phyloP scores from a whole-genome alignment of 805 yeast species.

The Ogataea pini region DNA sequence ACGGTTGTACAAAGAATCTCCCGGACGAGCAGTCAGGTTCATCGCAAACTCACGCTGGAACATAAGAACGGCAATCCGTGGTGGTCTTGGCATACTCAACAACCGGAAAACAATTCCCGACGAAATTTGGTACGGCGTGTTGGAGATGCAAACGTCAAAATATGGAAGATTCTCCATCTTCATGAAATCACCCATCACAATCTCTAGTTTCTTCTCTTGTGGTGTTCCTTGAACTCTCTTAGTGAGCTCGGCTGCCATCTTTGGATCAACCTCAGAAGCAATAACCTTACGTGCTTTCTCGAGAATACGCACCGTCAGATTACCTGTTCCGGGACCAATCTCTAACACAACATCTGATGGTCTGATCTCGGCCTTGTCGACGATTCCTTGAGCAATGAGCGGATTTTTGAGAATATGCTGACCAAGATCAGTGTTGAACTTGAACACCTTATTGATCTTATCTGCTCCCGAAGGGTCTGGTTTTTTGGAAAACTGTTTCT shows the following conservation, averaged over 20 bases:
- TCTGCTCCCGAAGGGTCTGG: constrained; percentile 62
- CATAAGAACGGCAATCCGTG: constrained; percentile 93
- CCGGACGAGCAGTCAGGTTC: constrained; percentile 91
- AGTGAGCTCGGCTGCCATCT: constrained; percentile 98
- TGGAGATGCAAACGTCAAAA: constrained; percentile 93
- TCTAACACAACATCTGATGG: constrained; percentile 93
- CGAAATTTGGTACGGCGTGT: constrained; percentile 96
- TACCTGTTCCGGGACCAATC: constrained; percentile 99
- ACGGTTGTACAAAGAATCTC: constrained; percentile 91
- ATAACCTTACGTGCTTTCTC: constrained; percentile 93
- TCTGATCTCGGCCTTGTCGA: constrained; percentile 89
- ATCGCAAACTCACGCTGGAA: constrained; percentile 97
- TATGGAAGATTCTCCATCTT: constrained; percentile 86
- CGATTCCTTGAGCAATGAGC: constrained; percentile 95
- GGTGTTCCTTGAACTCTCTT: constrained; percentile 98
- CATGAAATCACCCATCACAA: constrained; percentile 92
- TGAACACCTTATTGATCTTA: constrained; percentile 81
- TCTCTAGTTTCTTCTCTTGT: constrained; percentile 85
- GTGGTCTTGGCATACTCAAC: constrained; percentile 88
- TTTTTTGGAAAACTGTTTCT: constrained; percentile 58
- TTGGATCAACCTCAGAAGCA: constrained; percentile 98
- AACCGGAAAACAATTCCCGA: constrained; percentile 94
- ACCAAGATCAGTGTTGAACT: constrained; percentile 94
- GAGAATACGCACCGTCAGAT: constrained; percentile 86
- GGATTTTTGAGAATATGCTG: constrained; percentile 98